phyloP scores from a whole-genome alignment of 352 stramenopile genomes.

The Pythium aphanidermatum region DNA sequence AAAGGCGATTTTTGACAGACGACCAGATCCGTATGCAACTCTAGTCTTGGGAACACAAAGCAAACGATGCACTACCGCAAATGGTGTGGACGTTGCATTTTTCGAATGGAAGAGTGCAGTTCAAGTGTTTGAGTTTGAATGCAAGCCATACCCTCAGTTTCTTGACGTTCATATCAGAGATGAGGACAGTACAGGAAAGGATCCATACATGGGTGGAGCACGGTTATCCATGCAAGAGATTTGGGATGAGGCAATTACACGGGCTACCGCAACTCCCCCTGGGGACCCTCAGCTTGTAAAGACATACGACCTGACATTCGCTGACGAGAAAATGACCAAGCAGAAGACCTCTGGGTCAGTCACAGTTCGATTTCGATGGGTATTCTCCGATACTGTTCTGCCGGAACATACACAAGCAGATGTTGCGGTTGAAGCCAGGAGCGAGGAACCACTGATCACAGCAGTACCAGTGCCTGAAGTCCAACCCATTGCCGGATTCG shows the following conservation, averaged over 20 bases:
- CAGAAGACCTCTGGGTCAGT: slow-evolving; percentile 30
- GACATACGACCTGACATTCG: slow-evolving; percentile 26
- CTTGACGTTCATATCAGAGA: slow-evolving; percentile 35
- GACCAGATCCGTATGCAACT: slow-evolving; percentile 38
- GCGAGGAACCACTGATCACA: not conserved
- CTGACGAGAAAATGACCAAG: slow-evolving; percentile 34
- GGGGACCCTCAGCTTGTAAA: slow-evolving; percentile 25
- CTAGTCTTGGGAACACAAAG: slow-evolving; percentile 24
- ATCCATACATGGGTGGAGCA: slow-evolving; percentile 38
- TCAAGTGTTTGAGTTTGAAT: slow-evolving; percentile 32
- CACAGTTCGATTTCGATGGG: slow-evolving; percentile 33
- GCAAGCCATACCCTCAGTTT: slow-evolving; percentile 26
- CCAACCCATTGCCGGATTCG: slow-evolving; percentile 13
- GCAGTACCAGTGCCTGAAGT: not conserved
- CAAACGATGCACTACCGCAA: slow-evolving; percentile 25
- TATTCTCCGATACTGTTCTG: slow-evolving; percentile 25
- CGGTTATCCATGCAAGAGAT: slow-evolving; percentile 25
- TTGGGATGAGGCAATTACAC: slow-evolving; percentile 14
- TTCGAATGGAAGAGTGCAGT: slow-evolving; percentile 41
- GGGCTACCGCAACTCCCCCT: slow-evolving; percentile 7
- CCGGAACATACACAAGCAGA: slow-evolving; percentile 2
- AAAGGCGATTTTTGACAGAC: slow-evolving; percentile 36
- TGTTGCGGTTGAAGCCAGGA: not conserved
- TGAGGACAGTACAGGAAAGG: slow-evolving; percentile 28
- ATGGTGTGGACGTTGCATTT: slow-evolving; percentile 37